Percentiles rank a stretch among this genome's conserved stretches.
Evolutionary conservation across 129 eudicot genomes (phyloP).

Genomic region (Apium graveolens): DNA sequence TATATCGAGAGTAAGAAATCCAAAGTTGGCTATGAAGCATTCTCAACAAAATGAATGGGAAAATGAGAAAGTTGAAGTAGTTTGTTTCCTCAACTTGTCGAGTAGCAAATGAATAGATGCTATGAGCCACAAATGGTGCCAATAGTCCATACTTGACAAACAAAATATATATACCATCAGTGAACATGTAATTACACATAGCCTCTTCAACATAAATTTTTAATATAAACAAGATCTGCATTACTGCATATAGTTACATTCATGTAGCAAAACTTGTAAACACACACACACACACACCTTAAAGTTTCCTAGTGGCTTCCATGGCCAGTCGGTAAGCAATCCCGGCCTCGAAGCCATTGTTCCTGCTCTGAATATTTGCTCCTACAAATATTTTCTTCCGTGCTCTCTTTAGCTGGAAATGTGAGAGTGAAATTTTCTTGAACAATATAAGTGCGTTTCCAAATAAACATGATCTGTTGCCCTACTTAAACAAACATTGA

Average conservation of each 20-base stretch:
- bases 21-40: constrained; percentile 57
- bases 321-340: constrained; percentile 44
- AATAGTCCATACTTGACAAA: constrained; percentile 38
- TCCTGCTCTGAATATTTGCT: not conserved
- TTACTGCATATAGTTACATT: not conserved
- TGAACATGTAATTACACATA: too few species aligned
- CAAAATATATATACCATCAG: not conserved
- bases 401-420: not conserved
- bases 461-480: not conserved
- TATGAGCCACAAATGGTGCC: constrained; percentile 46
- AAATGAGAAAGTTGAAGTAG: constrained; percentile 8
- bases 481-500: not conserved
- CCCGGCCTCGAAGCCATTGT: constrained; percentile 38
- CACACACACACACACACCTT: constrained; percentile 21
- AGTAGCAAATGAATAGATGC: constrained; percentile 29
- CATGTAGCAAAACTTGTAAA: too few species aligned
- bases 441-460: not conserved
- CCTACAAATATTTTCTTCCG: not conserved
- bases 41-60: constrained; percentile 38
- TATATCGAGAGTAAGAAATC: constrained; percentile 62
- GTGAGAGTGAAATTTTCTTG: not conserved
- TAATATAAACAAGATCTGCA: not conserved
- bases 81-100: constrained; percentile 30
- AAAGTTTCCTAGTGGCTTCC: constrained; percentile 32
- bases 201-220: not conserved